These are phyloP conservation scores for Wickerhamomyces bisporus DNA, from an alignment of 805 yeast species.

Conservation along the genomic window DNA sequence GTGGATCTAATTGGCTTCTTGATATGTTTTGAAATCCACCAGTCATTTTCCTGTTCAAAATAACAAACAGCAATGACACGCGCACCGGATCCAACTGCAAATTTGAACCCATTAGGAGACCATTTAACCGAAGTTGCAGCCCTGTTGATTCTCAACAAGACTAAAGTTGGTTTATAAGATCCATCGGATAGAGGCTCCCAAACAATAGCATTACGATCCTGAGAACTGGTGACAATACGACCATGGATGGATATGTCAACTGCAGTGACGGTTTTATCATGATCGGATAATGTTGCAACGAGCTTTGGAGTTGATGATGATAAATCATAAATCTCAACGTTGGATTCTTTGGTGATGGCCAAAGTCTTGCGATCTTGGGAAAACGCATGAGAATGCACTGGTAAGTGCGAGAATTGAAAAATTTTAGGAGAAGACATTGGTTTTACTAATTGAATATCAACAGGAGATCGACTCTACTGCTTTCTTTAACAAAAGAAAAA, in stretches of 20 bases:
- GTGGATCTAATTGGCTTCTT: conserved; percentile 93
- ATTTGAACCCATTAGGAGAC: conserved; percentile 93
- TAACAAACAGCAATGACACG: conserved; percentile 93
- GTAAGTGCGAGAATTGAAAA: conserved; percentile 71
- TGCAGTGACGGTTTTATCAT: conserved; percentile 91
- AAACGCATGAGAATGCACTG: conserved; percentile 90
- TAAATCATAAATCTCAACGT: conserved; percentile 69
- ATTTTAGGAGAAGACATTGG: conserved; percentile 22
- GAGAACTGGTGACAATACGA: conserved; percentile 92
- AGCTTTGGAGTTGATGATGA: conserved; percentile 51
- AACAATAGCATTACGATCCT: conserved; percentile 95
- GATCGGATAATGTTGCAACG: conserved; percentile 67
- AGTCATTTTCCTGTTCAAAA: conserved; percentile 91
- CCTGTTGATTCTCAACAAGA: conserved; percentile 83
- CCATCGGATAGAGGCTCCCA: conserved; percentile 75
- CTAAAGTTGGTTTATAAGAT: conserved; percentile 80
- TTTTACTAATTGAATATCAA: conserved; percentile 1
- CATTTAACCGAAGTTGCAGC: conserved; percentile 94
- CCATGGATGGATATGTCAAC: conserved; percentile 88
- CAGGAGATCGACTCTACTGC: conserved; percentile 25
- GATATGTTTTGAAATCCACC: conserved; percentile 99
- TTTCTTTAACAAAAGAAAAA: too few relatives aligned
- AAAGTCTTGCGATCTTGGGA: conserved; percentile 58
- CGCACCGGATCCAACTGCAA: conserved; percentile 96
- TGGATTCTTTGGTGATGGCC: conserved; percentile 78